Base-by-base conservation (phyloP, 805 yeast species). In the Debaryomyces tyrocola region DNA sequence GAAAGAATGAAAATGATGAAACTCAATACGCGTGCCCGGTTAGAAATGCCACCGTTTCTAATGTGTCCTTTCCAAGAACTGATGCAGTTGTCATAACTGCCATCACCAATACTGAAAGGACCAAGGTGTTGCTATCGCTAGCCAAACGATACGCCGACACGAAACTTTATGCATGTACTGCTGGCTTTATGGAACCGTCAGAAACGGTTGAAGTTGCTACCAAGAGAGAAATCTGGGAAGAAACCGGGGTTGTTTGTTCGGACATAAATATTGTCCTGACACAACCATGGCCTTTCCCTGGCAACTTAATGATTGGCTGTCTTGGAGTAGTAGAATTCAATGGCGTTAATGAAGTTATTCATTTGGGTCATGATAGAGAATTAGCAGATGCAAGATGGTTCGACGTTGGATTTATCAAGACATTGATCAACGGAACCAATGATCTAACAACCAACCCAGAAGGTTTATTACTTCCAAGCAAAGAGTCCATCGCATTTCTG, bases 281-380 rank as follows among this genome's bases (percentile, higher is more conserved):
- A 10, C 98, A 92, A 67, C 98, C 99, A 3, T 92, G 99, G 99
- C 99, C 99, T 14, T 92, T 84, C 65, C 98, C 98, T 1, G 90
- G 89, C 0, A 90, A 85, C 62, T 67, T 92, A 56, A 92, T 92
- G 98, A 78, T 92, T 54, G 98, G 98, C 8, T 91, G 97, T 64
- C 63, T 90, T 45, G 97, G 83, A 2, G 66, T 78, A 29, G 94
- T 89, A n/a, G 85, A 85, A 1, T 79, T 82, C 58, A 79, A 85
- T 52, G 87, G 86, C 1, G 63, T 57, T 4, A 83, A 84, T 56
- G 92, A 86, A 57, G 59, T 59, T 8, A 84, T 91, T 52, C 72
- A 84, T 57, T 71, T 90, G 43, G 87, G 83, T 11, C 89, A 90
- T 61, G 99, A 92, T 63, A 82, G 87, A 27, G 99, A 92, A 67